Conservation (phyloP, 2,329 filamentous ascomycete species). For the Thelonectria rubi region DNA sequence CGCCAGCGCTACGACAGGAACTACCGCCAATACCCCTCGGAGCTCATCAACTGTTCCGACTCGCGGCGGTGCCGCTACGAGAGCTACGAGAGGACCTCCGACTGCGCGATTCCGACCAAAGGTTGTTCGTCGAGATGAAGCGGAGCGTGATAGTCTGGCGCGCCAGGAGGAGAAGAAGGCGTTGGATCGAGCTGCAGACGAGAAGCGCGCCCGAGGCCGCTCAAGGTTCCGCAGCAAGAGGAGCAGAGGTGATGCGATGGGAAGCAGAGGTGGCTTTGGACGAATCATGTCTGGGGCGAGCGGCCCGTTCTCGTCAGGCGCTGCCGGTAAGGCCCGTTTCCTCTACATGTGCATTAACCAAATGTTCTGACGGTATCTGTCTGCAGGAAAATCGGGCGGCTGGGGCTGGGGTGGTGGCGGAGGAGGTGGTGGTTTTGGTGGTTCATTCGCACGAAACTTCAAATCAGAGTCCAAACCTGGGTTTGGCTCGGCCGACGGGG, state of each 20-base stretch:
- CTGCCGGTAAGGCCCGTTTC: constrained; percentile 38
- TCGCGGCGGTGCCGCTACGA: constrained; percentile 47
- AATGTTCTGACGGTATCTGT: constrained; percentile 19
- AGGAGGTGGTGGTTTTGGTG: constrained; percentile 41
- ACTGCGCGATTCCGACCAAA: constrained; percentile 57
- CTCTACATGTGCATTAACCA: background rate
- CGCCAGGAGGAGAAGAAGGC: constrained; percentile 56
- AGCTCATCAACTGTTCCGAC: constrained; percentile 40
- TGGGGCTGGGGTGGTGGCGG: constrained; percentile 43
- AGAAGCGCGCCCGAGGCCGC: constrained; percentile 50
- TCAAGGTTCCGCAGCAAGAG: constrained; percentile 53
- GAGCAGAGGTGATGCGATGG: constrained; percentile 57
- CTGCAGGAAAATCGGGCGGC: constrained; percentile 38
- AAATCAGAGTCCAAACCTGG: constrained; percentile 51
- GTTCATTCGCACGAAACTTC: constrained; percentile 39
- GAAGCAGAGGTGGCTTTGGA: constrained; percentile 51
- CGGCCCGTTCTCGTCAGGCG: constrained; percentile 51
- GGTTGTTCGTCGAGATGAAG: constrained; percentile 60
- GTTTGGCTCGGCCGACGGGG: constrained; percentile 49
- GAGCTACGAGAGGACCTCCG: constrained; percentile 49
- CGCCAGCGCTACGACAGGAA: constrained; percentile 28
- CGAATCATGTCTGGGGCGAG: constrained; percentile 49
- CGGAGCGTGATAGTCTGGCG: constrained; percentile 58
- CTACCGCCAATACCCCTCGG: constrained; percentile 29
- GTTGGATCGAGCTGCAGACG: constrained; percentile 51